These are phyloP conservation scores for Wickerhamomyces canadensis DNA, from an alignment of 805 yeast species.

Conservation along the genomic window DNA sequence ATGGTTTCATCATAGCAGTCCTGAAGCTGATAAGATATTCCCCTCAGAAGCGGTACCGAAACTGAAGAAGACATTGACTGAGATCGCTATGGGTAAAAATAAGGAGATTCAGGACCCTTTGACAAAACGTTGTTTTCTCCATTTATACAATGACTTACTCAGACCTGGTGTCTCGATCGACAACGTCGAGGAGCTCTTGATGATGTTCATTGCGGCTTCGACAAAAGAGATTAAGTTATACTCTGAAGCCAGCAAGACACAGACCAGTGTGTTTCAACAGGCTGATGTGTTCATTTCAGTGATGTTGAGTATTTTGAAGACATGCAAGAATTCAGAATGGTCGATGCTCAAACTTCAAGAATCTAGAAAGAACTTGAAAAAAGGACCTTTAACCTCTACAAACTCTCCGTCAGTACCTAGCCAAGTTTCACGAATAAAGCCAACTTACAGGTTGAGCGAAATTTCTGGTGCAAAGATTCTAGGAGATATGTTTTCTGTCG, in stretches of 20 bases:
- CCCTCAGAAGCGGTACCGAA: slow-evolving; percentile 27
- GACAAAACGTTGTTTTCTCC: slow-evolving; percentile 51
- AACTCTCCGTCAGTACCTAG: slow-evolving; percentile 3
- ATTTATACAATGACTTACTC: slow-evolving; percentile 57
- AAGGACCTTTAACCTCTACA: slow-evolving; percentile 7
- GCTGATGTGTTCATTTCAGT: slow-evolving; percentile 14
- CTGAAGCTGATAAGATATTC: slow-evolving; percentile 29
- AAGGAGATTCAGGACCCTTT: slow-evolving; percentile 35
- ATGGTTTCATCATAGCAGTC: slow-evolving; percentile 26
- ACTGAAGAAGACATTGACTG: slow-evolving; percentile 37
- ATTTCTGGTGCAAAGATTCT: slow-evolving; percentile 48
- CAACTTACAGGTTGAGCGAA: slow-evolving; percentile 50
- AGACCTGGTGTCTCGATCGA: slow-evolving; percentile 26
- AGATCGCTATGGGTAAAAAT: slow-evolving; percentile 40
- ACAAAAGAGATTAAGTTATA: slow-evolving; percentile 42
- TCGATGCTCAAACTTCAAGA: slow-evolving; percentile 39
- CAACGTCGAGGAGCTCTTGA: slow-evolving; percentile 40
- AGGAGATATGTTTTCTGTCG: slow-evolving; percentile 43
- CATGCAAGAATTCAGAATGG: slow-evolving; percentile 26
- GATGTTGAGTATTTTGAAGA: slow-evolving; percentile 10
- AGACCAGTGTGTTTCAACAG: slow-evolving; percentile 16
- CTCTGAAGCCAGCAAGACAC: slow-evolving; percentile 17
- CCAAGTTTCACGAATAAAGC: slow-evolving; percentile 18
- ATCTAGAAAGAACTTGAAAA: slow-evolving; percentile 28
- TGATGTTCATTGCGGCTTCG: slow-evolving; percentile 47